Evolutionary conservation across 2,329 filamentous ascomycete genomes (phyloP), one percentile per base, ranked within the genome.

Genomic region (Teratosphaeria zuluensis): DNA sequence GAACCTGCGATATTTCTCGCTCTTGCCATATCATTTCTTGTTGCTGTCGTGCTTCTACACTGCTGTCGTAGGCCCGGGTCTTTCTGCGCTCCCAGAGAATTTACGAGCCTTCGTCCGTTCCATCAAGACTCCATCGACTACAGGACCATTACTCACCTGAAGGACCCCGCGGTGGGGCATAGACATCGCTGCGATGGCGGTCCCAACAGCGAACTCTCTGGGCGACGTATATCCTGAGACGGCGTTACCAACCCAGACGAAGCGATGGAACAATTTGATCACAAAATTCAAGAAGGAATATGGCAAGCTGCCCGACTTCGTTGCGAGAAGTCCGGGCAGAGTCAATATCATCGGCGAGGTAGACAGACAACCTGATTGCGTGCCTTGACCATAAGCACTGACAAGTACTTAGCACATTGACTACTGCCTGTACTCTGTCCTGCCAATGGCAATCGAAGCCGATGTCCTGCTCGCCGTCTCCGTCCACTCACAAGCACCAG

Each of bases 301-400:
- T 75, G 86, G 84, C 65, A 80, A 84, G 56, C 77, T 80, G 16
- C 85, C 92, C 46, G 82, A 88, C 60, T 96, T 96, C 69, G 84
- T 97, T 21, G 84, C 92, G 9, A 86, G 94, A 63, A 96, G 92
- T 58, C 94, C 94, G 1, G 94, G 94, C 61, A 84, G 94, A 65
- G 94, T 99, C 65, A 97, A 97, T 78, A 94, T 99, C 70, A 96
- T 99, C 72, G 94, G 94, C 74, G 94, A 99, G 69, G 77, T 78
- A 69, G 30, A 62, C 51, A 28, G 12, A 12, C 4, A 24, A 38
- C 21, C 28, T 33, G 28, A 16, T 24, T 51, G 51, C 30, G 42
- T 51, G 46, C 52, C 19, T 33, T 6, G 32, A n/a, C 7, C 31
- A 19, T 19, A 7, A 30, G 28, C 48, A 32, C 28, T 53, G 42